Base-by-base conservation (phyloP, 2,329 filamentous ascomycete species). In the Didymella pinodella region DNA sequence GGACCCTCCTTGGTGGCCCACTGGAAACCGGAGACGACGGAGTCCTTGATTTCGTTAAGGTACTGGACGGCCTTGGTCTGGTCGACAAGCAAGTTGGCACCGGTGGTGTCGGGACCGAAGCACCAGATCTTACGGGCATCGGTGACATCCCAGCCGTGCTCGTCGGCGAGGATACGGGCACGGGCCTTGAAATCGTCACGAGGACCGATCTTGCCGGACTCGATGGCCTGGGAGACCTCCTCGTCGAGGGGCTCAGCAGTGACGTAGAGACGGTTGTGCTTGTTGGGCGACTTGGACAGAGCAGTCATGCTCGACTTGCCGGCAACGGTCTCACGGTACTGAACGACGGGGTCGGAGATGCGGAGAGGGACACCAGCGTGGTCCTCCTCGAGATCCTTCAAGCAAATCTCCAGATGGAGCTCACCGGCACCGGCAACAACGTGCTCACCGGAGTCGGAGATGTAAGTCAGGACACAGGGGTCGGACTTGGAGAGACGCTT, bases 1-100 rank as follows among this genome's bases (percentile, higher is more conserved):
- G 95, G 95, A 86, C 95, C 95, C 88, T 99, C 95, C 79, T 94
- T 90, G 75, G 92, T 92, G 71, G 95, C 95, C 95, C 95, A 99
- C 84, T 99, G 95, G 93, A 99, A 99, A 89, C 95, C 95, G 73
- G 95, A 98, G 78, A 98, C 93, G 74, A 98, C 90, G 63, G 94
- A 98, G 80, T 99, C 95, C 91, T 99, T 99, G 89, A 99, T 99
- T 91, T 99, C 95, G 86, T 92, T 95, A 78, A 99, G 88, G 90
- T 98, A 99, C 87, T 99, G 95, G 71, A 99, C 95, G 75, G 95
- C 95, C 92, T 98, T 99, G 87, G 94, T 97, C 90, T 98, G 95
- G 84, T 99, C 95, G 78, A 99, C 89, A 74, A 99, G 86, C 87
- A 99, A 85, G 89, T 99, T 99, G 88, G 95, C 90, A 82, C 95